Base-by-base conservation (phyloP, 805 yeast genomes). In the Teunomyces barrocoloradensis region DNA sequence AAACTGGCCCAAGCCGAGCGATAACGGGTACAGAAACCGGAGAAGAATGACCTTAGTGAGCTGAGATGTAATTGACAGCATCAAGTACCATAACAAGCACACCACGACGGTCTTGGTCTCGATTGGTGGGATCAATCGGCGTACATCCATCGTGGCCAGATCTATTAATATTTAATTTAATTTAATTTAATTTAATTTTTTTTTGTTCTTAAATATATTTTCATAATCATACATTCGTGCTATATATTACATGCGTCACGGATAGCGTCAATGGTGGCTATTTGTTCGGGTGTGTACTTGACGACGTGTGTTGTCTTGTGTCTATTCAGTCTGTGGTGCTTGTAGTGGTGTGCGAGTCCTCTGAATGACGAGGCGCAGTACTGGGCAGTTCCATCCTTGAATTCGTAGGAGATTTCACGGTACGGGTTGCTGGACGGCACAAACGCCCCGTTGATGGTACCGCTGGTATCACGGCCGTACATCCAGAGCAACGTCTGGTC, bases 1-100 rank as follows among this genome's bases (percentile, higher is more conserved):
- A 51, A 82, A 85, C 55, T 85, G 89, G 51, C 76, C 77, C 57
- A 81, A 87, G 6, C 87, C 84, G 33, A 85, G 65, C 44, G 84
- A 81, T 12, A 84, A 63, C 2, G 90, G 89, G 58, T 75, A 78
- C 1, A 81, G 79, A 57, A 83, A 80, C 48, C 74, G 70, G 11
- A 72, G 71, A 36, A 85, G 64, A 2, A 84, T 81, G 12, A 65
- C 34, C 52, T 82, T 84, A 2, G 87, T 83, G 28, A 81, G 68
- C 54, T 84, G 89, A 0, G 89, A 79, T 1, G 87, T 85, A 2
- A 80, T 56, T 2, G 88, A 78, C 10, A 87, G 82, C 9, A 81
- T 73, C 15, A 71, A 55, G 55, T 84, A 85, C 89, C 89, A 85
- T 33, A 73, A 51, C 13, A 80, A 53, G 58, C 88, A 83, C 17